phyloP scores from a whole-genome alignment of 306 rosid species.

The Cyamopsis tetragonoloba region DNA sequence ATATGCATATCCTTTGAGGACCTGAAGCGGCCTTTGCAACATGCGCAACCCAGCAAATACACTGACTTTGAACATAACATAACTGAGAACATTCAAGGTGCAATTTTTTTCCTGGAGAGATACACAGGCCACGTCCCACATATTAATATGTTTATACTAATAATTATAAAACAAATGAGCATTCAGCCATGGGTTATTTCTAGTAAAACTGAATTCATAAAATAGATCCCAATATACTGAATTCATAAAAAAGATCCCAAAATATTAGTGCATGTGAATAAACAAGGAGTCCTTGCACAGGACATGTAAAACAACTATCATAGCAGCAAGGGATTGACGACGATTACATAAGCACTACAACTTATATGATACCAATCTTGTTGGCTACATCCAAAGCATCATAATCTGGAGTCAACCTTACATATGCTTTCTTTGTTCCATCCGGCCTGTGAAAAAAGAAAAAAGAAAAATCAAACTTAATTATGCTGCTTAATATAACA shows the following conservation, averaged over 20 bases:
- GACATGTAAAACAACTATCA: conserved; percentile 39
- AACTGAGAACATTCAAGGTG: not conserved
- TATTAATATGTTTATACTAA: not conserved
- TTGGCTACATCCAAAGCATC: conserved; percentile 88
- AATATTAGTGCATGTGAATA: conserved; percentile 22
- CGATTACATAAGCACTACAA: conserved; percentile 7
- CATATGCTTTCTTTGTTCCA: conserved; percentile 88
- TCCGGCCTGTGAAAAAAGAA: conserved; percentile 58
- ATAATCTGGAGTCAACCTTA: too few species aligned
- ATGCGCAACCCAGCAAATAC: not conserved
- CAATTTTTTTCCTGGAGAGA: too few species aligned
- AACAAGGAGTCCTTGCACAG: conserved; percentile 26
- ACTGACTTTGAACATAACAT: not conserved
- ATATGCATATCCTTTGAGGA: not conserved
- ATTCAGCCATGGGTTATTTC: not conserved
- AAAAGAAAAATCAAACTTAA: not conserved
- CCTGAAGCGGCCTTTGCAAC: not conserved
- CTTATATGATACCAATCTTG: conserved; percentile 82
- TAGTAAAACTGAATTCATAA: not conserved
- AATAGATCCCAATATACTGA: conserved; percentile 5
- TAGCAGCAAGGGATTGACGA: conserved; percentile 18
- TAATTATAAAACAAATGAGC: too few species aligned
- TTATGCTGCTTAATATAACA: not conserved
- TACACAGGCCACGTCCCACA: too few species aligned
- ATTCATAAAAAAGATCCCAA: conserved; percentile 20